Evolutionary conservation across 306 rosid species (phyloP).

Genomic region (Corylus heterophylla): DNA sequence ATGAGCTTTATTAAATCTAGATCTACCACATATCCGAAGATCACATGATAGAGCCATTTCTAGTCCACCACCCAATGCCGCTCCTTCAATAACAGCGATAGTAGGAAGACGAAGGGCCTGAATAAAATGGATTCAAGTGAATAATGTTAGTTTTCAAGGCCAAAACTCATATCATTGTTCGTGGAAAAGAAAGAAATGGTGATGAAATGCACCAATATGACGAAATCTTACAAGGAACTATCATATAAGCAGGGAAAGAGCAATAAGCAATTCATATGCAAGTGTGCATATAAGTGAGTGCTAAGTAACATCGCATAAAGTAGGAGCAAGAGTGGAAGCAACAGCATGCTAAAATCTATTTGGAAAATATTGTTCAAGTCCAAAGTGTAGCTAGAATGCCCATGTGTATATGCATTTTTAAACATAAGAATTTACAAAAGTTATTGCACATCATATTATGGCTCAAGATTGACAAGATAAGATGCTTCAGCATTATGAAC

Average conservation of each 20-base stretch:
- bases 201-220: slow-evolving; percentile 16
- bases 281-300: neutral
- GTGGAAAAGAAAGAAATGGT: neutral
- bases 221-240: neutral
- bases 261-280: neutral
- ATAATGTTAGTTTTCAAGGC: slow-evolving; percentile 24
- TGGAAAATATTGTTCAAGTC: neutral
- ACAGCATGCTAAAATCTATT: slow-evolving; percentile 16
- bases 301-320: slow-evolving; percentile 4
- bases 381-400: neutral
- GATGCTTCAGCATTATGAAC: slow-evolving; percentile 7
- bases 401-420: neutral
- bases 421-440: neutral
- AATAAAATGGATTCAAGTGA: slow-evolving; percentile 24
- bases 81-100: slow-evolving; percentile 91
- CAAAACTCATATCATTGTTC: neutral
- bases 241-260: neutral
- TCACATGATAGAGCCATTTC: slow-evolving; percentile 96
- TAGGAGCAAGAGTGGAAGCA: slow-evolving; percentile 3
- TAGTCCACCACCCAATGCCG: slow-evolving; percentile 95
- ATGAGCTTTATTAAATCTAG: slow-evolving; percentile 8
- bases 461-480: slow-evolving; percentile 1
- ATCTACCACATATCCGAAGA: slow-evolving; percentile 89
- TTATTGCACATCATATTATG: neutral
- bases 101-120: slow-evolving; percentile 76